phyloP scores from a whole-genome alignment of 2,329 filamentous ascomycete species.

The Daldinia sp. region DNA sequence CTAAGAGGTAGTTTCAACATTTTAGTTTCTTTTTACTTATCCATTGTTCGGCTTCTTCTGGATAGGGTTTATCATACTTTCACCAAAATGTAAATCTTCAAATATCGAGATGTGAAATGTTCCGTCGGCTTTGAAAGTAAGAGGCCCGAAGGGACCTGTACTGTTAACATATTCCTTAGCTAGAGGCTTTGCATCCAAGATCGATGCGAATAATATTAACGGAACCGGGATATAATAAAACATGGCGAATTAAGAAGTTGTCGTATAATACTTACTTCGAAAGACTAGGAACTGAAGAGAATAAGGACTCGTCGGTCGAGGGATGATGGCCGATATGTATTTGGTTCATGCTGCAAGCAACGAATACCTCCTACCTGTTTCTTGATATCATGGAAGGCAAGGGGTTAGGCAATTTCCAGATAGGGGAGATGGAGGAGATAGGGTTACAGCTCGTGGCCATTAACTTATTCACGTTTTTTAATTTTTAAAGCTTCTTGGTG shows the following conservation, averaged over 20 bases:
- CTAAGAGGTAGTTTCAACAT: constrained; percentile 43
- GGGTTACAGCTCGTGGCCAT: constrained; percentile 24
- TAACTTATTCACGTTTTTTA: constrained; percentile 7
- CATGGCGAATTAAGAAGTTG: constrained; percentile 6
- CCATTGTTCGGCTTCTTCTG: not conserved
- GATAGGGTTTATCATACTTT: constrained; percentile 58
- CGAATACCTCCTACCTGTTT: too few species aligned
- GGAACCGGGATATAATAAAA: constrained; percentile 10
- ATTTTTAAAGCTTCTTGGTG: not conserved
- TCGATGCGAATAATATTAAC: constrained; percentile 16
- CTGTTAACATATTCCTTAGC: constrained; percentile 36
- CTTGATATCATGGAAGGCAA: too few species aligned
- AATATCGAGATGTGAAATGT: constrained; percentile 68
- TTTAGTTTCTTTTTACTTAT: constrained; percentile 14
- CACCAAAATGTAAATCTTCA: constrained; percentile 75
- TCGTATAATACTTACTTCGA: constrained; percentile 31
- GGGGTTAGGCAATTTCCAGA: not conserved
- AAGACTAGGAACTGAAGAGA: not conserved
- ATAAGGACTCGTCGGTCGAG: constrained; percentile 3
- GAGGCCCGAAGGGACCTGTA: constrained; percentile 34
- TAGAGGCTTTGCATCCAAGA: constrained; percentile 24
- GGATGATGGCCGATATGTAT: constrained; percentile 42
- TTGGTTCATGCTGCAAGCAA: constrained; percentile 36
- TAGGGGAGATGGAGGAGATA: not conserved
- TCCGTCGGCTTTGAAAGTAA: constrained; percentile 53